Evolutionary conservation across 345 rosid genomes (phyloP).

Genomic region (Erysimum cheiranthoides): DNA sequence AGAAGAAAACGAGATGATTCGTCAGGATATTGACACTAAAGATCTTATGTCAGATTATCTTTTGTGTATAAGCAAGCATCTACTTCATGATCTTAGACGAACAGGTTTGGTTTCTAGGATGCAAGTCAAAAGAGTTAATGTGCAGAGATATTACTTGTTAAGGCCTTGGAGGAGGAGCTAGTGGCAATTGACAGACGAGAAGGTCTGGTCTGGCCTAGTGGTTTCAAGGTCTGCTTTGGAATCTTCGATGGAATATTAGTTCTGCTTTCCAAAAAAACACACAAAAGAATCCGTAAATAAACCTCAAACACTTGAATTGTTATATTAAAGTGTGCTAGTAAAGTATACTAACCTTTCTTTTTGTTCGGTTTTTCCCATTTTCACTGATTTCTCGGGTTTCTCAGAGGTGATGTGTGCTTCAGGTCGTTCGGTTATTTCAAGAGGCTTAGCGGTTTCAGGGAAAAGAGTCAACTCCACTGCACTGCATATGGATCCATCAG

Average conservation of each 20-base stretch:
- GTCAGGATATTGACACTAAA: not conserved
- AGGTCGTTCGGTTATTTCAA: slow-evolving; percentile 25
- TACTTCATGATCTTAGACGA: no score
- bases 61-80: no score
- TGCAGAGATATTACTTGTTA: slow-evolving; percentile 53
- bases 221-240: slow-evolving; percentile 59
- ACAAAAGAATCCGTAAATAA: slow-evolving; percentile 2
- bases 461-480: slow-evolving; percentile 78
- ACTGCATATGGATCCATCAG: slow-evolving; percentile 78
- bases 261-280: slow-evolving; percentile 42
- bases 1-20: not conserved
- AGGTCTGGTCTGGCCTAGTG: slow-evolving; percentile 51
- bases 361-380: slow-evolving; percentile 50
- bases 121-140: not conserved
- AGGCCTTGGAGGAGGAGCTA: slow-evolving; percentile 59
- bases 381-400: slow-evolving; percentile 50
- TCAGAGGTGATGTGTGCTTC: slow-evolving; percentile 38
- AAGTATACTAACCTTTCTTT: slow-evolving; percentile 60
- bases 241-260: slow-evolving; percentile 54
- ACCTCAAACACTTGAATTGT: not conserved
- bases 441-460: slow-evolving; percentile 63
- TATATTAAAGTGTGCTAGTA: not conserved
- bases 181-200: slow-evolving; percentile 58
- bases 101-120: not conserved
- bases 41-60: not conserved